Conservation (phyloP, 208 protist genomes). For the Spongospora subterranea region DNA sequence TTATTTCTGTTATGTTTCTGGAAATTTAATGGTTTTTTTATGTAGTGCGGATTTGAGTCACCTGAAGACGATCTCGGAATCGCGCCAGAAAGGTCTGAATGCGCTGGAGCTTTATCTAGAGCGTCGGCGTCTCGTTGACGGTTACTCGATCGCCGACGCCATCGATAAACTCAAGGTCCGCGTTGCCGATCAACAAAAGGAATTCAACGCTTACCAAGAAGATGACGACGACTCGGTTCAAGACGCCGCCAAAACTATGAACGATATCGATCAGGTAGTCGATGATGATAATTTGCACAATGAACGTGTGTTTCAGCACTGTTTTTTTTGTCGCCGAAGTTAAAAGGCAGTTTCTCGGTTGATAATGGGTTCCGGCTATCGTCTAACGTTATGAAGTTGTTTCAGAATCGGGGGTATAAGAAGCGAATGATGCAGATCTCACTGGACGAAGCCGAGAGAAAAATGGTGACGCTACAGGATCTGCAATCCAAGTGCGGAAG, state of each 20-base stretch:
- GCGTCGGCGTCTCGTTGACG: neutral
- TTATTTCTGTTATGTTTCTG: neutral
- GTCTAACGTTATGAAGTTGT: neutral
- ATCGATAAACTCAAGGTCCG: neutral
- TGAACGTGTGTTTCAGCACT: no score
- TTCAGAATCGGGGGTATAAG: neutral
- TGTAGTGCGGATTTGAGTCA: neutral
- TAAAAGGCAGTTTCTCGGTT: neutral
- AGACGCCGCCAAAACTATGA: neutral
- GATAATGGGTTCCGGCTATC: neutral
- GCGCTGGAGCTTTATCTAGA: neutral
- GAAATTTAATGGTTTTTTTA: neutral
- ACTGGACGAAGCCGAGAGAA: slow-evolving; percentile 2
- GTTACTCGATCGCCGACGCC: neutral
- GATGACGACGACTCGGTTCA: neutral
- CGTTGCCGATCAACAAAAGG: neutral
- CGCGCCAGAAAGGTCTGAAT: slow-evolving; percentile 6
- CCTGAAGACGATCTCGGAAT: slow-evolving; percentile 21
- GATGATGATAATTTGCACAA: no score
- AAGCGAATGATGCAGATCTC: slow-evolving; percentile 8
- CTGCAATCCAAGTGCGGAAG: neutral
- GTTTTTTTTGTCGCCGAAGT: neutral
- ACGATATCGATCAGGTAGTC: neutral
- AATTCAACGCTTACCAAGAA: neutral
- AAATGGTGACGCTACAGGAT: neutral